phyloP scores from a whole-genome alignment of 2,329 filamentous ascomycete species.

The Cladophialophora exuberans region DNA sequence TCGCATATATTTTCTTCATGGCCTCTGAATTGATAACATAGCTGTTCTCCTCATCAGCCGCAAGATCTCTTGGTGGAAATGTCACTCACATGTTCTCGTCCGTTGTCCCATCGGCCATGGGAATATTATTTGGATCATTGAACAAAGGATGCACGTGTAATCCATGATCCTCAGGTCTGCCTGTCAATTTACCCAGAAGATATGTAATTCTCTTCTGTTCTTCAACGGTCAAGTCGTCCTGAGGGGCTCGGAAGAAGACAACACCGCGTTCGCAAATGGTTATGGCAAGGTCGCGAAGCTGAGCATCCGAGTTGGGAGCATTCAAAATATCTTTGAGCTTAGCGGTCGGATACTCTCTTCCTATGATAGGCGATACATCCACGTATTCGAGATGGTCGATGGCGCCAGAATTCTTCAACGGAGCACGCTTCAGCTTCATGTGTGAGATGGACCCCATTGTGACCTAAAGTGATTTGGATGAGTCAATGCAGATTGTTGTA shows the following conservation, averaged over 20 bases:
- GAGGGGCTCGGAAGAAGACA: constrained; percentile 66
- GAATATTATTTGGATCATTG: constrained; percentile 28
- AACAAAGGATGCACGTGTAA: constrained; percentile 59
- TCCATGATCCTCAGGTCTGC: constrained; percentile 52
- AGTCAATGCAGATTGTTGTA: no score
- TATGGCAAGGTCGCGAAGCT: constrained; percentile 66
- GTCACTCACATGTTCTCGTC: constrained; percentile 28
- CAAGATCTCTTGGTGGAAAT: no score
- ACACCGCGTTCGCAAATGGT: constrained; percentile 62
- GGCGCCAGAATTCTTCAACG: constrained; percentile 26
- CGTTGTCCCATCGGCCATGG: constrained; percentile 28
- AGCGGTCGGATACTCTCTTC: constrained; percentile 45
- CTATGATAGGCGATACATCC: constrained; percentile 45
- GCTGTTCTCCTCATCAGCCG: constrained; percentile 38
- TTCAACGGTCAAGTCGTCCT: constrained; percentile 47
- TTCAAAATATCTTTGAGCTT: constrained; percentile 60
- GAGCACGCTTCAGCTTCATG: constrained; percentile 41
- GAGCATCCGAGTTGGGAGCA: constrained; percentile 64
- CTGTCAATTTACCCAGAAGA: constrained; percentile 48
- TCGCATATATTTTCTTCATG: constrained; percentile 53
- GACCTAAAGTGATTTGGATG: no score
- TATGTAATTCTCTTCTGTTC: constrained; percentile 52
- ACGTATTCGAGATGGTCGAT: constrained; percentile 28
- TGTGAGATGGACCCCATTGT: constrained; percentile 21
- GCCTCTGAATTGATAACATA: constrained; percentile 62